phyloP scores from a whole-genome alignment of 1,139 yeast species.

The Sugiyamaella paludigena region DNA sequence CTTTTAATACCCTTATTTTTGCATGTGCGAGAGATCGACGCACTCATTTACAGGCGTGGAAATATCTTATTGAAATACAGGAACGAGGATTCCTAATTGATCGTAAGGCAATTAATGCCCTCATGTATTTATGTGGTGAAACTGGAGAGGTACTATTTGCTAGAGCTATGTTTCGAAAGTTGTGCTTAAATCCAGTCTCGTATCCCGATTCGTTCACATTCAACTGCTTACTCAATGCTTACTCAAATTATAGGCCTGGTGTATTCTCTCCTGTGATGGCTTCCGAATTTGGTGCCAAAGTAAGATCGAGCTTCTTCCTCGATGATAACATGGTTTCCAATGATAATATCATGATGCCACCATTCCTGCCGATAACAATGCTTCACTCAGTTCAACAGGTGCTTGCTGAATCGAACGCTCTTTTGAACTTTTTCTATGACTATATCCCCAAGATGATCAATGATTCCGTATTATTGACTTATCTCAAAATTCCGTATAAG shows the following conservation, averaged over 20 bases:
- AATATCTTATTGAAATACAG: constrained; percentile 65
- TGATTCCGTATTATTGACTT: constrained; percentile 48
- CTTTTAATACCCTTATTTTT: constrained; percentile 63
- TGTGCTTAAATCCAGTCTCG: constrained; percentile 43
- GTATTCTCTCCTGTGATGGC: constrained; percentile 37
- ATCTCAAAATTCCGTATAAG: constrained; percentile 53
- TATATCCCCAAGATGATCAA: constrained; percentile 46
- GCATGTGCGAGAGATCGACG: constrained; percentile 62
- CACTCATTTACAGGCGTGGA: constrained; percentile 67
- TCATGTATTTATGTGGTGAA: constrained; percentile 69
- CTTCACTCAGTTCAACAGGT: constrained; percentile 46
- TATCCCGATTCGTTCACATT: constrained; percentile 35
- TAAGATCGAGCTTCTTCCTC: constrained; percentile 30
- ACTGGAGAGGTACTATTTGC: constrained; percentile 78
- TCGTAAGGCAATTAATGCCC: constrained; percentile 57
- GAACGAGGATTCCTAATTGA: constrained; percentile 45
- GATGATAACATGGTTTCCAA: constrained; percentile 14
- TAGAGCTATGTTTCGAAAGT: constrained; percentile 64
- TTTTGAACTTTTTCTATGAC: constrained; percentile 58
- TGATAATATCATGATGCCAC: constrained; percentile 42
- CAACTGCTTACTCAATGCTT: constrained; percentile 37
- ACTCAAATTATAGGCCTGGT: constrained; percentile 34
- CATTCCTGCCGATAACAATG: constrained; percentile 61
- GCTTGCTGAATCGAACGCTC: constrained; percentile 73
- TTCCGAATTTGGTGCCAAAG: constrained; percentile 33